Evolutionary conservation across 78 protist genomes (phyloP).

Genomic region (Ministeria vibrans): DNA sequence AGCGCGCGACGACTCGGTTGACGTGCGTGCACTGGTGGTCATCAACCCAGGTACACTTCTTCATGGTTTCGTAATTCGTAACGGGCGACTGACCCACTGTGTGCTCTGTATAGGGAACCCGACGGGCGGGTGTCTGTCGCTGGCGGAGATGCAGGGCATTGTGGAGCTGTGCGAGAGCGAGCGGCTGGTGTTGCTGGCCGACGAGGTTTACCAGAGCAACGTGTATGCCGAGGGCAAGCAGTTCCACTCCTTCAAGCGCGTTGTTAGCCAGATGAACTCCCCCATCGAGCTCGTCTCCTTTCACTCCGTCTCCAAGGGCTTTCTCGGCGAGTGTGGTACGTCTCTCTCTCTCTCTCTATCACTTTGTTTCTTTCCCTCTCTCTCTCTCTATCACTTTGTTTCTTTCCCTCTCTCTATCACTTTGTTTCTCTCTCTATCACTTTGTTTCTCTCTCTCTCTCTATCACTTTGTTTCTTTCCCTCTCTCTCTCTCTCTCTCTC

Average conservation of each 20-base stretch:
- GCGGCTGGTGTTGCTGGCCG: constrained; percentile 86
- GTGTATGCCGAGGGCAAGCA: constrained; percentile 62
- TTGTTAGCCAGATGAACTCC: constrained; percentile 34
- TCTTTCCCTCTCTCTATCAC: neutral
- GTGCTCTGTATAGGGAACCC: too few relatives aligned
- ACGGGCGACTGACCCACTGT: too few relatives aligned
- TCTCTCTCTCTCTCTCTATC: neutral
- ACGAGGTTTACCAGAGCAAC: constrained; percentile 98
- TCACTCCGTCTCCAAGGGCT: constrained; percentile 96
- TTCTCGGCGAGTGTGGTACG: constrained; percentile 96
- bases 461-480: neutral
- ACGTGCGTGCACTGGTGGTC: constrained; percentile 78
- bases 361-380: neutral
- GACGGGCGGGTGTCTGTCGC: constrained; percentile 86
- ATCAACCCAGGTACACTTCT: constrained; percentile 99
- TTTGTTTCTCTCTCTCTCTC: neutral
- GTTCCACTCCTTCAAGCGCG: constrained; percentile 85
- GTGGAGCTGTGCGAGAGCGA: constrained; percentile 56
- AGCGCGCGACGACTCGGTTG: constrained; percentile 51
- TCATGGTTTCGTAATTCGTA: too few relatives aligned
- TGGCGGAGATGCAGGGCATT: constrained; percentile 12
- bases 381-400: neutral
- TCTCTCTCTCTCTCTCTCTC: neutral
- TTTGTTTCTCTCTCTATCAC: neutral
- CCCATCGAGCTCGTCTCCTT: constrained; percentile 80